Base-by-base conservation (phyloP, 1,284 basidiomycete genomes). In the Cerioporus squamosus region DNA sequence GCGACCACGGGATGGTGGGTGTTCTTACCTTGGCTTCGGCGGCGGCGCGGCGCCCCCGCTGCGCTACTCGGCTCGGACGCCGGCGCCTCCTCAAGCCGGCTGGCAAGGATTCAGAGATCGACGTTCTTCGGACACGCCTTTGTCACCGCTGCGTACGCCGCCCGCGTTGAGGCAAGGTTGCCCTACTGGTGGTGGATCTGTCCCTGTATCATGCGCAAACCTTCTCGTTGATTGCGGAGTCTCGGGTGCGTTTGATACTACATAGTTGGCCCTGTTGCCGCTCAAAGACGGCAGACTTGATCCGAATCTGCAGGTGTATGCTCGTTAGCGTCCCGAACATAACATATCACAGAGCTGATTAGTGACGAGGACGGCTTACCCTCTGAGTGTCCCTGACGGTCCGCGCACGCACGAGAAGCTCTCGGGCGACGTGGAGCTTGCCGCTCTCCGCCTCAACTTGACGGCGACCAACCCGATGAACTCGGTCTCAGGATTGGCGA, bases 381-480 rank as follows among this genome's bases (percentile, higher is more conserved):
- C 95, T 79, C 66, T 95, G 90, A 0, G 95, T 97, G 68, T 94
- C 91, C 0, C 95, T 95, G 23, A 97, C 93, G 14, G 85, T 88
- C 55, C 96, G 81, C 6, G 97, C 97, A 62, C 96, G 89, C 54
- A 91, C 85, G 59, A 98, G 81, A 53, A 99, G 77, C 73, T 95
- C 88, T 56, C 88, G 80, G 0, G 97, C 97, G 12, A 94, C 95
- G n/a, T 81, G 86, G 58, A 93, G 80, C 70, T 98, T 92, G 1
- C 93, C 93, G 60, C 96, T 97, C 79, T 97, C 94, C 0, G 95
- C 91, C 68, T 98, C 8, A 98, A 81, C 76, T 98, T 97, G 60
- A 97, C 94, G 22, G 97, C 97, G 1, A 96, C 97, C 43, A 99
- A 79, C 92, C 96, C 98, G 69, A 99, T 98, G 60, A 91, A 88